Evolutionary conservation across 495 filamentous ascomycete genomes (phyloP).

Genomic region (Penicillium alfredii): DNA sequence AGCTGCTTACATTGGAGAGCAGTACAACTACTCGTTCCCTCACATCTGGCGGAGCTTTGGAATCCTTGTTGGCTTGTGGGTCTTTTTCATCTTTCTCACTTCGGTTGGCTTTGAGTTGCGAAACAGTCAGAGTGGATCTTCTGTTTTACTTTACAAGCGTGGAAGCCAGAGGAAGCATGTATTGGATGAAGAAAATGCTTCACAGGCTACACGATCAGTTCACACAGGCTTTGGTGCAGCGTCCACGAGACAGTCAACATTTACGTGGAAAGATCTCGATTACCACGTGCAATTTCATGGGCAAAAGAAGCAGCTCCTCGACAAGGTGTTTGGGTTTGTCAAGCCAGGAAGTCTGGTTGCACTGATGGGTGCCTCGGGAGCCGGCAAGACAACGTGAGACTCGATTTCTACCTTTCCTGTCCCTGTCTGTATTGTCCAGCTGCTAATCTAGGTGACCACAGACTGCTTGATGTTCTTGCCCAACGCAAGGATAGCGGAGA

Average conservation of each 20-base stretch:
- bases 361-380: slow-evolving; percentile 76
- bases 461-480: slow-evolving; percentile 45
- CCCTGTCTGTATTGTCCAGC: slow-evolving; percentile 41
- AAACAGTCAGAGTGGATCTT: slow-evolving; percentile 57
- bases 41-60: slow-evolving; percentile 79
- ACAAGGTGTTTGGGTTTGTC: slow-evolving; percentile 72
- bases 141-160: slow-evolving; percentile 56
- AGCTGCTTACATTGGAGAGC: slow-evolving; percentile 55
- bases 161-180: slow-evolving; percentile 36
- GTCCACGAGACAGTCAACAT: slow-evolving; percentile 30
- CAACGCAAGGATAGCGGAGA: slow-evolving; percentile 46
- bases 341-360: slow-evolving; percentile 75
- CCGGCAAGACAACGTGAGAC: slow-evolving; percentile 72
- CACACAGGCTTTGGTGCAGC: no score
- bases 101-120: slow-evolving; percentile 56
- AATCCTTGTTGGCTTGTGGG: slow-evolving; percentile 68
- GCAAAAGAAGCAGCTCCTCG: slow-evolving; percentile 53
- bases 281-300: slow-evolving; percentile 56
- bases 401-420: slow-evolving; percentile 15
- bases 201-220: no score
- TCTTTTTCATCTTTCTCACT: slow-evolving; percentile 64
- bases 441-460: slow-evolving; percentile 46
- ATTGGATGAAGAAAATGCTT: slow-evolving; percentile 27
- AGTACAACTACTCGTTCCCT: slow-evolving; percentile 54
- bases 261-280: slow-evolving; percentile 59